A percentile compares a stretch with the other conserved stretches of the same genome.
These are phyloP conservation scores for Danielia oregonensis DNA, from an alignment of 805 yeast species.

Conservation along the genomic window DNA sequence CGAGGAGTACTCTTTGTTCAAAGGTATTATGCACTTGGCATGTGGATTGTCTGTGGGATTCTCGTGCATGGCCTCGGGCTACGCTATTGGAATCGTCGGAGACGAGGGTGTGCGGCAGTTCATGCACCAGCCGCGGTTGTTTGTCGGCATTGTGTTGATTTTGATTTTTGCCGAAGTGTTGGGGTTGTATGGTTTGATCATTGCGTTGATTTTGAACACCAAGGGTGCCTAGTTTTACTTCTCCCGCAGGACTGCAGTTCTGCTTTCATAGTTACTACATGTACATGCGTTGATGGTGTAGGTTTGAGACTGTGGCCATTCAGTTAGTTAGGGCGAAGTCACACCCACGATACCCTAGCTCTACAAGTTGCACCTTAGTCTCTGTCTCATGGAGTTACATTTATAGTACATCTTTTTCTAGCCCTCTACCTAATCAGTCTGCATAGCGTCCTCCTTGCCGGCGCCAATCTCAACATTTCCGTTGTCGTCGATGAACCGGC, in stretches of 20 bases:
- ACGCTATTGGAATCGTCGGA: slow-evolving; percentile 92
- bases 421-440: slow-evolving; percentile 20
- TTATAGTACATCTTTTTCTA: neutral
- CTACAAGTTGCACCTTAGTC: too few relatives aligned
- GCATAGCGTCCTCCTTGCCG: slow-evolving; percentile 32
- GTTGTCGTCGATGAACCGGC: slow-evolving; percentile 71
- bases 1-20: slow-evolving; percentile 77
- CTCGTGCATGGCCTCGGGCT: slow-evolving; percentile 94
- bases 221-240: slow-evolving; percentile 46
- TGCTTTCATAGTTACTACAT: too few relatives aligned
- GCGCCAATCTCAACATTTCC: slow-evolving; percentile 63
- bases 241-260: too few relatives aligned
- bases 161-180: slow-evolving; percentile 88
- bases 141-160: slow-evolving; percentile 86
- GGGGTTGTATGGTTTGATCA: slow-evolving; percentile 91
- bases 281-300: too few relatives aligned
- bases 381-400: neutral
- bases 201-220: slow-evolving; percentile 88
- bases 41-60: slow-evolving; percentile 96
- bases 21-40: slow-evolving; percentile 97
- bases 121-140: slow-evolving; percentile 83
- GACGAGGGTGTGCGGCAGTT: slow-evolving; percentile 88
- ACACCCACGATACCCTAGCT: too few relatives aligned
- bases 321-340: too few relatives aligned
- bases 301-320: too few relatives aligned